Percentiles rank a stretch among this genome's conserved stretches.
Conservation (phyloP, 164 flowering plant genomes). For the Stephania yunnanensis region DNA sequence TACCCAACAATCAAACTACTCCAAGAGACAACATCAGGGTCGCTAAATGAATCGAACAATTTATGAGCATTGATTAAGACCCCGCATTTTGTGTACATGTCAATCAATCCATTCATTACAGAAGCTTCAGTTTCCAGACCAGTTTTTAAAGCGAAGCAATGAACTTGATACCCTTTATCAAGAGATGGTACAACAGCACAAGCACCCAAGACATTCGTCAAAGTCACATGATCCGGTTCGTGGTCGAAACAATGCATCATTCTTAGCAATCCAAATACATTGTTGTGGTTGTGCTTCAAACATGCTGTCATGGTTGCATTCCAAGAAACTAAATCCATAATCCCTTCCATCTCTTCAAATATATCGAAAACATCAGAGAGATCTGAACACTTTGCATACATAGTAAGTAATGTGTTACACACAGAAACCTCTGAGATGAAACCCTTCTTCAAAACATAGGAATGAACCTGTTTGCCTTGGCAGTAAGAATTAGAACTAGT, state of each 20-base stretch:
- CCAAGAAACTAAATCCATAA: slow-evolving; percentile 56
- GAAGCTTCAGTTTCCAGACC: slow-evolving; percentile 35
- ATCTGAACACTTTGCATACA: slow-evolving; percentile 53
- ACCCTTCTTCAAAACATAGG: slow-evolving; percentile 40
- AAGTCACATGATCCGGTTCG: slow-evolving; percentile 44
- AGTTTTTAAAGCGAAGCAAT: slow-evolving; percentile 33
- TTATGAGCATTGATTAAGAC: slow-evolving; percentile 33
- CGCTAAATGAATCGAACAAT: slow-evolving; percentile 36
- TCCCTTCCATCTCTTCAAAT: slow-evolving; percentile 33
- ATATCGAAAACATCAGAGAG: slow-evolving; percentile 32
- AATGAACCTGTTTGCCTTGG: slow-evolving; percentile 51
- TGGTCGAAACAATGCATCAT: slow-evolving; percentile 33
- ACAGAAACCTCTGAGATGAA: slow-evolving; percentile 34
- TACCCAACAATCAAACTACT: slow-evolving; percentile 58
- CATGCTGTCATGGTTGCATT: slow-evolving; percentile 60
- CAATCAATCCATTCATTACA: slow-evolving; percentile 47
- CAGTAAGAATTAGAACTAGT: slow-evolving; percentile 21
- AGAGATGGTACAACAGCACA: slow-evolving; percentile 46
- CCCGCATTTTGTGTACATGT: slow-evolving; percentile 67
- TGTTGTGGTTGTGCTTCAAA: slow-evolving; percentile 37
- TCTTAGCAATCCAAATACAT: slow-evolving; percentile 37
- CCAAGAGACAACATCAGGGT: slow-evolving; percentile 63
- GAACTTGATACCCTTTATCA: slow-evolving; percentile 46
- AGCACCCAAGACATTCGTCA: slow-evolving; percentile 35
- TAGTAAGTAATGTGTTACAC: slow-evolving; percentile 49